Evolutionary conservation across 192 early-diverging fungal genomes (phyloP).

Genomic region (Backusella circina): DNA sequence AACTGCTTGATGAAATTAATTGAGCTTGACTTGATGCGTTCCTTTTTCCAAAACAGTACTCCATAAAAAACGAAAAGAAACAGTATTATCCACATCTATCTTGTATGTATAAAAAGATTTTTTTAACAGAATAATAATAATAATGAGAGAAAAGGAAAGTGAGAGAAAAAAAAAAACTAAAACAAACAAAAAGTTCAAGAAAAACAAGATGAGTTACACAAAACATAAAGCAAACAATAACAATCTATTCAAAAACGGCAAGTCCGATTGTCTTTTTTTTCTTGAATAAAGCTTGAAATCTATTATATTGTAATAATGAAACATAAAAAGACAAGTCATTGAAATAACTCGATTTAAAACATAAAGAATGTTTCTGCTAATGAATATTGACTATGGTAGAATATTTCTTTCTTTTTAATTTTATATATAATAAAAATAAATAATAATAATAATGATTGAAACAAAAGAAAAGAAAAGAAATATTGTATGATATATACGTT

Average conservation of each 20-base stretch:
- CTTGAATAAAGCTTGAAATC: background rate
- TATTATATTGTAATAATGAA: background rate
- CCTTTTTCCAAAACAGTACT: background rate
- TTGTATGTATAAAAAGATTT: no score
- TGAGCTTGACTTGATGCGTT: background rate
- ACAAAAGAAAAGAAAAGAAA: background rate
- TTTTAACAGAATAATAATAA: background rate
- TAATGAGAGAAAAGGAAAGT: background rate
- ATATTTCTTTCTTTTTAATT: background rate
- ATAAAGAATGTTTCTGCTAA: no score
- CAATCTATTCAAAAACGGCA: background rate
- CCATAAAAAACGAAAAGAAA: background rate
- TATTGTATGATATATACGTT: background rate
- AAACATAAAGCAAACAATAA: background rate
- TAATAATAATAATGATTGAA: background rate
- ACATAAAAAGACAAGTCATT: no score
- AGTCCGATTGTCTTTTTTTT: background rate
- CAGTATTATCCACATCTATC: background rate
- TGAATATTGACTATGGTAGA: no score
- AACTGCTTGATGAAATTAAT: background rate
- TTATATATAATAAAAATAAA: background rate
- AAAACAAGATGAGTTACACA: background rate
- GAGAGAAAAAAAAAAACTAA: background rate
- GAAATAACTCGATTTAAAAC: no score
- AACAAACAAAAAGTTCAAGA: conserved; percentile 1